A percentile compares a stretch with the other conserved stretches of the same genome.
phyloP scores from a whole-genome alignment of 768 basidiomycete species.

The Auricularia sp. region DNA sequence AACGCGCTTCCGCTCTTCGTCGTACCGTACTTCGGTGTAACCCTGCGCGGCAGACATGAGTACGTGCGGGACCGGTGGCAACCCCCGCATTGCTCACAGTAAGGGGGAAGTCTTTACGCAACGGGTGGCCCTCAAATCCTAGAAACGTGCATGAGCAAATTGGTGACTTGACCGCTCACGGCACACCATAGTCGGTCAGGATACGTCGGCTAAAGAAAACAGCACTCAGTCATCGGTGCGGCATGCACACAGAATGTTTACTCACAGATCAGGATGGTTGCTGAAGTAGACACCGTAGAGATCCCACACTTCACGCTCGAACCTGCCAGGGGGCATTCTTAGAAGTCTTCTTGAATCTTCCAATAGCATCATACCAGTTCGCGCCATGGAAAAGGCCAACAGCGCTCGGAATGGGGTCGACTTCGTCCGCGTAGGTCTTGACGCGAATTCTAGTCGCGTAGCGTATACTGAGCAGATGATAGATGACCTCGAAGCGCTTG shows the following conservation, averaged over 20 bases:
- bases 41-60: slow-evolving; percentile 43
- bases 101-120: slow-evolving; percentile 96
- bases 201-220: slow-evolving; percentile 66
- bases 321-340: slow-evolving; percentile 38
- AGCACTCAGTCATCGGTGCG: slow-evolving; percentile 6
- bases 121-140: slow-evolving; percentile 95
- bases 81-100: slow-evolving; percentile 46
- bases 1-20: slow-evolving; percentile 94
- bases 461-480: slow-evolving; percentile 78
- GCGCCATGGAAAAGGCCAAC: slow-evolving; percentile 77
- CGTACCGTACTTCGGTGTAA: slow-evolving; percentile 97
- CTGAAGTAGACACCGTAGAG: slow-evolving; percentile 95
- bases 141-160: slow-evolving; percentile 7
- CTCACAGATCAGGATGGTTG: slow-evolving; percentile 91
- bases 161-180: background rate
- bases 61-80: background rate
- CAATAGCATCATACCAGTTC: slow-evolving; percentile 61
- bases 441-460: slow-evolving; percentile 83
- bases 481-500: slow-evolving; percentile 94
- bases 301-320: slow-evolving; percentile 98
- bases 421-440: slow-evolving; percentile 95
- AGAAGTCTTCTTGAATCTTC: background rate
- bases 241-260: slow-evolving; percentile 12
- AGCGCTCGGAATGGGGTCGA: slow-evolving; percentile 79
- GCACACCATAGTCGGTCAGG: slow-evolving; percentile 88